Conservation (phyloP, 148 eudicot species). For the Vaccinium macrocarpon region DNA sequence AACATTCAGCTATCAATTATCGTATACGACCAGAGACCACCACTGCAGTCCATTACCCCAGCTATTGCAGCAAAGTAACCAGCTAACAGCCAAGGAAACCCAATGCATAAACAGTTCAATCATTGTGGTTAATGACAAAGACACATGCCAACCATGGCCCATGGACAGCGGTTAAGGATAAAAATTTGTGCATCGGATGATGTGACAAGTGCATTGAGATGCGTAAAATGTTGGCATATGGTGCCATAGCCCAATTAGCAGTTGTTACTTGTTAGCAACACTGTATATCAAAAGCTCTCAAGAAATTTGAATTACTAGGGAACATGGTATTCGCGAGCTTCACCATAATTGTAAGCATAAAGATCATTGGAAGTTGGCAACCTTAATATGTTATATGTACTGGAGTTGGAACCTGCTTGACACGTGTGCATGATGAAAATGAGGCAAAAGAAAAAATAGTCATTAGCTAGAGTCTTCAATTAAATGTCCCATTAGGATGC, state of each 20-base stretch:
- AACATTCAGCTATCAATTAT: conserved; percentile 8
- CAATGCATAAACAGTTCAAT: not conserved
- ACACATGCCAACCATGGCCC: not conserved
- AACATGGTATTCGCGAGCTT: not conserved
- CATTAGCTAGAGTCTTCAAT: not conserved
- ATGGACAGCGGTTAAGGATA: not conserved
- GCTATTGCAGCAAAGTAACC: conserved; percentile 5
- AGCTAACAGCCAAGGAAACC: not conserved
- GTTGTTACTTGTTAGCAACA: not conserved
- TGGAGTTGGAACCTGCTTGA: not conserved
- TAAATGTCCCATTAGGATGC: not conserved
- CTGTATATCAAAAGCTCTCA: not conserved
- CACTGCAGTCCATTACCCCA: not conserved
- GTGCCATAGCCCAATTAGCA: not conserved
- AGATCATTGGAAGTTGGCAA: not conserved
- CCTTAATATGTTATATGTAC: not conserved
- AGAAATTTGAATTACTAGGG: not conserved
- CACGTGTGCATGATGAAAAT: not conserved
- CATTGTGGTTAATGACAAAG: not conserved
- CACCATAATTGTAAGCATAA: not conserved
- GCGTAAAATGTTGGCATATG: not conserved
- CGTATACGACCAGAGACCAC: not conserved
- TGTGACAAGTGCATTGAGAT: not conserved
- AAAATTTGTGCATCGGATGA: not conserved
- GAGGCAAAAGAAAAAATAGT: not conserved